Evolutionary conservation across 257 asterid species (phyloP).

Genomic region (Jacaranda mimosifolia): DNA sequence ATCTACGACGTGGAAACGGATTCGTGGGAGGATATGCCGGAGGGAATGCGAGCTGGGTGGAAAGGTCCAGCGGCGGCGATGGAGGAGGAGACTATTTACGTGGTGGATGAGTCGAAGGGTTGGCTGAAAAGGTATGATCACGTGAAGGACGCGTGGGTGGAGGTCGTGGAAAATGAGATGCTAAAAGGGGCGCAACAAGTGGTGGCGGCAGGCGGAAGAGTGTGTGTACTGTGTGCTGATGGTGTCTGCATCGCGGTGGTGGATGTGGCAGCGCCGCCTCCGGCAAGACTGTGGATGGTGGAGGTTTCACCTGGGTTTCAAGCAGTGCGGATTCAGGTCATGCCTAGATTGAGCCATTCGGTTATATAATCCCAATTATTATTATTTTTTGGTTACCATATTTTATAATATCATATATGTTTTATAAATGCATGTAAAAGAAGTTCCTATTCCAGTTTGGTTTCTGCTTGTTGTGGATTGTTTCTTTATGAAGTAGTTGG

Average conservation of each 20-base stretch:
- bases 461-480: neutral
- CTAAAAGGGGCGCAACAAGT: conserved; percentile 64
- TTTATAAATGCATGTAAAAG: neutral
- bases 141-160: conserved; percentile 62
- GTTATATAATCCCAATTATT: conserved; percentile 10
- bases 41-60: conserved; percentile 77
- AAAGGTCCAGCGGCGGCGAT: conserved; percentile 77
- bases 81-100: conserved; percentile 67
- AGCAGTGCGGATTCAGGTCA: conserved; percentile 58
- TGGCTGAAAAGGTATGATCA: conserved; percentile 58
- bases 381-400: neutral
- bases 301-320: conserved; percentile 61
- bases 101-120: conserved; percentile 74
- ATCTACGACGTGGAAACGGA: conserved; percentile 58
- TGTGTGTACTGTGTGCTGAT: conserved; percentile 58
- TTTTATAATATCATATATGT: neutral
- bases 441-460: neutral
- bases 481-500: no score
- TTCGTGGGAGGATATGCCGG: conserved; percentile 76
- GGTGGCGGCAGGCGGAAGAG: conserved; percentile 66
- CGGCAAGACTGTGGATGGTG: conserved; percentile 59
- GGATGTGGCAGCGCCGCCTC: conserved; percentile 60
- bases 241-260: conserved; percentile 63
- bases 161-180: conserved; percentile 45
- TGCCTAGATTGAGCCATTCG: conserved; percentile 62